Evolutionary conservation across 225 moss, liverwort and hornwort genomes (phyloP).

Genomic region (Antitrichia curtipendula): DNA sequence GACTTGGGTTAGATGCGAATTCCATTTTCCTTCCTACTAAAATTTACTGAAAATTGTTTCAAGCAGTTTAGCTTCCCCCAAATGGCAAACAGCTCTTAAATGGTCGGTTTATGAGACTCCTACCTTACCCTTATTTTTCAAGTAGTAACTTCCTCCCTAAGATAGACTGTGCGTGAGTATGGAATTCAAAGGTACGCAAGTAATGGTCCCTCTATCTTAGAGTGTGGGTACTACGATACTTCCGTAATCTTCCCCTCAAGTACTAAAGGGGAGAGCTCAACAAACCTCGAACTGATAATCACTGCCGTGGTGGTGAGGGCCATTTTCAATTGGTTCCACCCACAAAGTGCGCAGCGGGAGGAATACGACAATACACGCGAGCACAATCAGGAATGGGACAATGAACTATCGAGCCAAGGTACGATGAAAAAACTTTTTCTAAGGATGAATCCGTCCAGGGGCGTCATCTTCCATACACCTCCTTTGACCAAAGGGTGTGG

Average conservation of each 20-base stretch:
- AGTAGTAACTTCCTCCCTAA: background rate
- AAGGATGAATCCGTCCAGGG: background rate
- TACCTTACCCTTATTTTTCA: too few relatives aligned
- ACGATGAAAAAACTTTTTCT: background rate
- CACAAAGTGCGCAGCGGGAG: background rate
- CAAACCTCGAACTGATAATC: background rate
- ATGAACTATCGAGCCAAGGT: background rate
- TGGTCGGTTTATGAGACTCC: too few relatives aligned
- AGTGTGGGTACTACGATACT: background rate
- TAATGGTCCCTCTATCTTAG: background rate
- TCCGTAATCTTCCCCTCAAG: background rate
- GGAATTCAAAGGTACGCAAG: background rate
- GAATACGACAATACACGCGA: background rate
- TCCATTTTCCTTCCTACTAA: too few relatives aligned
- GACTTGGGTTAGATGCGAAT: too few relatives aligned
- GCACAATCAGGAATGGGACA: background rate
- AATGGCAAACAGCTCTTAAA: too few relatives aligned
- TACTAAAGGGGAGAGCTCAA: constrained; percentile 6
- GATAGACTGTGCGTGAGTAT: background rate
- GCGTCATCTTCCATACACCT: background rate
- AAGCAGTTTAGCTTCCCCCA: too few relatives aligned
- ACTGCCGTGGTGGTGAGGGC: background rate
- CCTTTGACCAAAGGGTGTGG: background rate
- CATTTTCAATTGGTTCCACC: background rate
- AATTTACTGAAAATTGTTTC: too few relatives aligned